A percentile compares a stretch with the other conserved stretches of the same genome.
phyloP scores from a whole-genome alignment of 129 eudicot species.

The Artemisia argyi region DNA sequence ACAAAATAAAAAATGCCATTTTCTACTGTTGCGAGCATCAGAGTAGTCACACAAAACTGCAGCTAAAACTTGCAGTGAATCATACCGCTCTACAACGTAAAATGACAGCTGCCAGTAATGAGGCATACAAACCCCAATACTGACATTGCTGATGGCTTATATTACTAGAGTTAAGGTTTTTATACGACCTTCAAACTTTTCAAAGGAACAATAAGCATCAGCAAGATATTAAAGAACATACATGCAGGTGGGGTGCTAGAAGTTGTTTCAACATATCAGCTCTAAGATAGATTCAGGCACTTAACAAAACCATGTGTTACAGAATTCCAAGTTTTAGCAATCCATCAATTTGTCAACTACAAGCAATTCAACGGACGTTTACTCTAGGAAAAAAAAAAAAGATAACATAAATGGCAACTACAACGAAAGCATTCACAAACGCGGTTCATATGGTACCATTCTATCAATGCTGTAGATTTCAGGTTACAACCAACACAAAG shows the following conservation, averaged over 20 bases:
- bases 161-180: neutral
- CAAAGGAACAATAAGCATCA: too few species aligned
- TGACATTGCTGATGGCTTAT: neutral
- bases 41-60: neutral
- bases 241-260: too few species aligned
- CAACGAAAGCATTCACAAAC: conserved; percentile 2
- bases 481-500: neutral
- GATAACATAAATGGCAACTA: neutral
- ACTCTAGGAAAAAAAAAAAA: neutral
- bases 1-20: neutral
- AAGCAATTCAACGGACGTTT: neutral
- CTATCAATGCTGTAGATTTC: neutral
- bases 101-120: neutral
- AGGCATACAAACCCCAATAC: neutral
- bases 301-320: conserved; percentile 5
- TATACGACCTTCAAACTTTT: too few species aligned
- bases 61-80: conserved; percentile 1
- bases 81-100: neutral
- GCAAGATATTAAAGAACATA: too few species aligned
- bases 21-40: neutral
- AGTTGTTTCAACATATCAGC: too few species aligned
- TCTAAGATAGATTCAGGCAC: neutral
- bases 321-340: neutral
- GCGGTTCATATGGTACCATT: neutral
- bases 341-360: conserved; percentile 9